Conservation (phyloP, 2,329 filamentous ascomycete genomes). For the Trichophyton simii region DNA sequence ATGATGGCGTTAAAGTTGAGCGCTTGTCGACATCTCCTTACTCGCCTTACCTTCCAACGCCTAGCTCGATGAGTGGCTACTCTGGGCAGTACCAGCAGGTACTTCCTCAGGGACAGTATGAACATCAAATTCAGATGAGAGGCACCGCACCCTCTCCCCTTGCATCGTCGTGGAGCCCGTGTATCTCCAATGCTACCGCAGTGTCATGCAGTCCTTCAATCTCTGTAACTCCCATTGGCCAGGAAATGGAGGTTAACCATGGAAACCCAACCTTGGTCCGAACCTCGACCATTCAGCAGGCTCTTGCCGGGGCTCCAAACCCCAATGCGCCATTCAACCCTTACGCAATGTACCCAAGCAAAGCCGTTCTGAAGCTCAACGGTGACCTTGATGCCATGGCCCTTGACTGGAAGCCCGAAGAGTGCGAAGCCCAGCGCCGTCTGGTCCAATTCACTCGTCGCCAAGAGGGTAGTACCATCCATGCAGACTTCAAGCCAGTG, state of each 20-base stretch:
- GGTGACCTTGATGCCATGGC: constrained; percentile 79
- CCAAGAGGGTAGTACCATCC: constrained; percentile 70
- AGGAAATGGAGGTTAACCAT: constrained; percentile 33
- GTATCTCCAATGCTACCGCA: constrained; percentile 35
- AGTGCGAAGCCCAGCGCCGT: constrained; percentile 64
- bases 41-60: constrained; percentile 41
- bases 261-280: constrained; percentile 49
- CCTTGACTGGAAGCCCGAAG: constrained; percentile 68
- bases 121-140: constrained; percentile 30
- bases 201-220: constrained; percentile 34
- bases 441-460: constrained; percentile 79
- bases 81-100: constrained; percentile 26
- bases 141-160: constrained; percentile 40
- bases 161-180: constrained; percentile 36
- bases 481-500: constrained; percentile 66
- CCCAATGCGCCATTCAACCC: constrained; percentile 54
- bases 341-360: constrained; percentile 69
- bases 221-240: constrained; percentile 26
- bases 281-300: constrained; percentile 52
- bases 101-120: constrained; percentile 32
- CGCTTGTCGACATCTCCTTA: constrained; percentile 37
- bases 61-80: constrained; percentile 30
- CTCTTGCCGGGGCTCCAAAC: constrained; percentile 27
- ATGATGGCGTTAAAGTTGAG: constrained; percentile 37
- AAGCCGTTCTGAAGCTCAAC: constrained; percentile 72